Evolutionary conservation across 1,139 yeast genomes (phyloP), one percentile per base, ranked within the genome.

Genomic region (Kurtzmaniella quercitrusa): DNA sequence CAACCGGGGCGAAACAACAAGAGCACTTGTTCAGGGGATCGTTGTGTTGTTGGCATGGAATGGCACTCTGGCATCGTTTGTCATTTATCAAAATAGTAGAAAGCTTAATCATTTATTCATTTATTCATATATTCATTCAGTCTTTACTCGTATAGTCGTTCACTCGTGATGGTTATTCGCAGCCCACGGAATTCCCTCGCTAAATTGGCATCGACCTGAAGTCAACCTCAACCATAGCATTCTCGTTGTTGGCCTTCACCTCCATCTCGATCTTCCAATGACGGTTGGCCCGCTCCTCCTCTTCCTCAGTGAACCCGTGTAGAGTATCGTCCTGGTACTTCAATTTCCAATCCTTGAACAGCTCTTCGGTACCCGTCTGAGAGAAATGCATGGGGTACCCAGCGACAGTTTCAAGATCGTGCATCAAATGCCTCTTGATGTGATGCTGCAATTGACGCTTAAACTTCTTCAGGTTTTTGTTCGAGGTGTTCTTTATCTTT

Each of bases 361-460:
- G 71, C 51, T 79, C 82, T 44, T 71, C 63, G 42, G 75, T 66
- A 36, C 68, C 73, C 44, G 73, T 70, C 57, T 77, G 77, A 45
- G 71, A 70, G 58, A 79, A 76, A 44, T 78, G 71, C 68, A 79
- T 66, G 44, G 71, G 70, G 56, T 75, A 70, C 39, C 87, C 87
- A 37, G 84, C 70, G 60, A 81, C 78, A 47, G 70, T 72, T 51
- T 75, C 77, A 64, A 85, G 80, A 52, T 84, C 91, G 50, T 76
- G 73, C 60, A 85, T 68, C 58, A 85, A 68, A 61, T 84, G 91
- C 57, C 82, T 82, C 56, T 81, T 79, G 45, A 85, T 72, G 55
- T 85, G 93, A 62, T 85, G 91, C 58, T 82, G 85, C 62, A 85
- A 72, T 58, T 84, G 84, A 60, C 93, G 76, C 53, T 79, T 81